Evolutionary conservation across 208 protist species (phyloP).

Genomic region (Vickermania ingenoplastis): DNA sequence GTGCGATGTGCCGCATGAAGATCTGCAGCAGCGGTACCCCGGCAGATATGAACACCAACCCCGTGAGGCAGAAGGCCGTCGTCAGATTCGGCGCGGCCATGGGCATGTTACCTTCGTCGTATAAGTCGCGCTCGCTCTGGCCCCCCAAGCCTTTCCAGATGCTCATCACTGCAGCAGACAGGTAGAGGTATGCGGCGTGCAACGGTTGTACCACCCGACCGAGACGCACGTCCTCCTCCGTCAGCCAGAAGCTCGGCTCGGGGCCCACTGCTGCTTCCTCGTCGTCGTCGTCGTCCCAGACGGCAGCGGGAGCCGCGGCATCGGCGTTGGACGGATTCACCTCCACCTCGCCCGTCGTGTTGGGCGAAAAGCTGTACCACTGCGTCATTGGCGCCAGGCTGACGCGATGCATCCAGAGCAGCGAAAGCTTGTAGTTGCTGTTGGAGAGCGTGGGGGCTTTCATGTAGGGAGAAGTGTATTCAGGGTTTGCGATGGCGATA

Average conservation of each 20-base stretch:
- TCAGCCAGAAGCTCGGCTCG: conserved; percentile 4
- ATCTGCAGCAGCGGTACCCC: conserved; percentile 2
- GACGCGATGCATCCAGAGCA: conserved; percentile 30
- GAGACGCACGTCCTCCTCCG: conserved; percentile 1
- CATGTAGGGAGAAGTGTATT: background rate
- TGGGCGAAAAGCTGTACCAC: conserved; percentile 22
- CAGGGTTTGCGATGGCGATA: background rate
- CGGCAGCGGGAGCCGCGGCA: background rate
- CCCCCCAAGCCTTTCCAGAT: background rate
- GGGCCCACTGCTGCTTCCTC: background rate
- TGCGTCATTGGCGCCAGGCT: conserved; percentile 6
- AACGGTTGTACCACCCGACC: conserved; percentile 26
- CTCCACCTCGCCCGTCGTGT: background rate
- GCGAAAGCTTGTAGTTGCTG: conserved; percentile 5
- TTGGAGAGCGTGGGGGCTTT: background rate
- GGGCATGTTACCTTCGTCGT: background rate
- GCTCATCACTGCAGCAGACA: background rate
- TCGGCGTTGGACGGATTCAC: background rate
- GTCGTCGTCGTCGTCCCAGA: background rate
- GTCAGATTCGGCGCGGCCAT: background rate
- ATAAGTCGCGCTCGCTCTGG: background rate
- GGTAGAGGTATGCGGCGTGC: conserved; percentile 29
- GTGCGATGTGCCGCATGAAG: background rate
- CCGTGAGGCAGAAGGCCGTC: background rate
- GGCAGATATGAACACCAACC: background rate